A percentile compares a stretch with the other conserved stretches of the same genome.
phyloP scores from a whole-genome alignment of 2,329 filamentous ascomycete genomes.

The Colletotrichum somersetense region DNA sequence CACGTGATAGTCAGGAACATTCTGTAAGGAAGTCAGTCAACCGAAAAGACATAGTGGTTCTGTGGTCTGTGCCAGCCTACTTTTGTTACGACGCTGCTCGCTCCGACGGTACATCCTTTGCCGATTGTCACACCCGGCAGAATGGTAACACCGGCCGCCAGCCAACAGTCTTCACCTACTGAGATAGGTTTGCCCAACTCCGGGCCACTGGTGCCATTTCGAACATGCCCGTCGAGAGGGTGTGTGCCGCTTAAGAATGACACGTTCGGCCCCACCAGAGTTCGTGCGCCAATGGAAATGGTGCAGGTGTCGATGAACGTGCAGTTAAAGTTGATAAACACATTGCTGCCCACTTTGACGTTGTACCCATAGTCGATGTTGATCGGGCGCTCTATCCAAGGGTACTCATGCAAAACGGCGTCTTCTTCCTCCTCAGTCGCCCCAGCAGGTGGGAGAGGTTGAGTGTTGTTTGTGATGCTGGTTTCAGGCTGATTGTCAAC shows the following conservation, averaged over 20 bases:
- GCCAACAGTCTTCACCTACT: conserved; percentile 85
- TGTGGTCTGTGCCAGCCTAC: neutral
- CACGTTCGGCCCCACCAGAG: conserved; percentile 82
- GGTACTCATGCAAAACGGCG: conserved; percentile 69
- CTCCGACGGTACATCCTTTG: conserved; percentile 78
- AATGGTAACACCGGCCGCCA: conserved; percentile 79
- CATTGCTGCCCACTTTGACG: conserved; percentile 66
- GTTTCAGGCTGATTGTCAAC: neutral
- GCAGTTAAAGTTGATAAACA: conserved; percentile 81
- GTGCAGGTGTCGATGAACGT: conserved; percentile 81
- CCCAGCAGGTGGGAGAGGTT: conserved; percentile 71
- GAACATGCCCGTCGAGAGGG: conserved; percentile 78
- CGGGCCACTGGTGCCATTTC: conserved; percentile 80
- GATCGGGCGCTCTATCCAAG: conserved; percentile 78
- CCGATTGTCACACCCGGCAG: conserved; percentile 84
- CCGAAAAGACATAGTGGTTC: neutral
- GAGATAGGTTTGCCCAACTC: conserved; percentile 79
- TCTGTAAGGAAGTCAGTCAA: conserved; percentile 39
- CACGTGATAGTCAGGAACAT: conserved; percentile 72
- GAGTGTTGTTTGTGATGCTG: conserved; percentile 73
- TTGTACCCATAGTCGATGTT: conserved; percentile 84
- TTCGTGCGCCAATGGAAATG: conserved; percentile 81
- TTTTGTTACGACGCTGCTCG: conserved; percentile 86
- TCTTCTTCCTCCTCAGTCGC: conserved; percentile 73
- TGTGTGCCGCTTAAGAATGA: conserved; percentile 81